These are phyloP conservation scores for Euphorbia tirucalli DNA, from an alignment of 345 rosid genomes.

Conservation along the genomic window DNA sequence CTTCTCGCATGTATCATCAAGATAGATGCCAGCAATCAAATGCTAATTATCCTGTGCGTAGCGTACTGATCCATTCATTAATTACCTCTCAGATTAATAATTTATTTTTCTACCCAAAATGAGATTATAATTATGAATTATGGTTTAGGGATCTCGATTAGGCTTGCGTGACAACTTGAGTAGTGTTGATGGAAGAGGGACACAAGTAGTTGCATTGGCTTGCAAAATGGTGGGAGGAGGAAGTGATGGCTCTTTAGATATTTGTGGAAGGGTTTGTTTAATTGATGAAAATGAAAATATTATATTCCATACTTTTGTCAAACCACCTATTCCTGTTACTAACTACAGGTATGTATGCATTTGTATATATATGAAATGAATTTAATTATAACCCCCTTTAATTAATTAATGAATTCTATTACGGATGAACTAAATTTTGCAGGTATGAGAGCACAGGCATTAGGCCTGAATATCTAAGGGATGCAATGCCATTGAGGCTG, in stretches of 20 bases:
- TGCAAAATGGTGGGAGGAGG: constrained; percentile 97
- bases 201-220: constrained; percentile 66
- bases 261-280: constrained; percentile 78
- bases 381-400: too few relatives aligned
- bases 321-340: constrained; percentile 69
- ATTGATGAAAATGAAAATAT: constrained; percentile 72
- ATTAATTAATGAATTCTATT: too few relatives aligned
- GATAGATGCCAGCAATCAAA: constrained; percentile 66
- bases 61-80: constrained; percentile 20
- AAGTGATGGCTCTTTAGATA: constrained; percentile 77
- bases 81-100: neutral
- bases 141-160: constrained; percentile 55
- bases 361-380: too few relatives aligned
- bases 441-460: constrained; percentile 86
- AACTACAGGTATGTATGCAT: constrained; percentile 50
- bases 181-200: constrained; percentile 40
- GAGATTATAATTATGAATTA: neutral
- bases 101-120: neutral
- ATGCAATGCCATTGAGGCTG: constrained; percentile 66
- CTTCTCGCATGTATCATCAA: constrained; percentile 65
- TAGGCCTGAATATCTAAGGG: constrained; percentile 64
- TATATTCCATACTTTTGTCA: constrained; percentile 72
- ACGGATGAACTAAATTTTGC: too few relatives aligned
- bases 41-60: constrained; percentile 35
- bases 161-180: constrained; percentile 55